Conservation (phyloP, 129 eudicot species). For the Chrysanthemum makinoi region DNA sequence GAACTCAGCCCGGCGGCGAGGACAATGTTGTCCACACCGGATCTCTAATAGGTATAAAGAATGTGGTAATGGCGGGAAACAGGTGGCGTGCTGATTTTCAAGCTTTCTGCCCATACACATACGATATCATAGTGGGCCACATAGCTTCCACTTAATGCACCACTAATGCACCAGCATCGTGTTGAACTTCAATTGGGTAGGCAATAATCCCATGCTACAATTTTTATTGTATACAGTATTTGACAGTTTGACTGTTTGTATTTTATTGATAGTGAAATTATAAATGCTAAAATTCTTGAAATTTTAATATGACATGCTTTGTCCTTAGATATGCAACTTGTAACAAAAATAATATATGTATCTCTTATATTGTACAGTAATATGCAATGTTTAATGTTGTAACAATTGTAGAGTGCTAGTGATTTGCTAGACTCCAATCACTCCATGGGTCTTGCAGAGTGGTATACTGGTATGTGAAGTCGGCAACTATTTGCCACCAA, state of each 20-base stretch:
- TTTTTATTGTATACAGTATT: neutral
- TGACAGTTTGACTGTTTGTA: neutral
- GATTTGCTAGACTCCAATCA: too few species aligned
- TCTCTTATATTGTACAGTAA: too few species aligned
- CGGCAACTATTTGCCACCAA: too few species aligned
- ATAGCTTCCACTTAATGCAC: too few species aligned
- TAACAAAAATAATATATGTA: too few species aligned
- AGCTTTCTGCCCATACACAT: neutral
- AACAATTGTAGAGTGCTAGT: too few species aligned
- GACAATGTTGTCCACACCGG: too few species aligned
- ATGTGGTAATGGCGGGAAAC: conserved; percentile 8
- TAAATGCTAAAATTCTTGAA: neutral
- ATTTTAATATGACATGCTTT: neutral
- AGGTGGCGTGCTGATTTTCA: neutral
- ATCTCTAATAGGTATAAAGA: neutral
- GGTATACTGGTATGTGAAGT: too few species aligned
- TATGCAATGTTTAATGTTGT: neutral
- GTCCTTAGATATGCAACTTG: too few species aligned
- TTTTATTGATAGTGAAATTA: neutral
- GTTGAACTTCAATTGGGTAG: conserved; percentile 13
- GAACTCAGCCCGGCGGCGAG: too few species aligned
- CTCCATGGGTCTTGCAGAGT: too few species aligned
- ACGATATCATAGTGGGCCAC: conserved; percentile 14
- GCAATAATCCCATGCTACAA: conserved; percentile 1
- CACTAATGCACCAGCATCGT: neutral